Evolutionary conservation across 257 asterid genomes (phyloP).

Genomic region (Solanum raphanifolium): DNA sequence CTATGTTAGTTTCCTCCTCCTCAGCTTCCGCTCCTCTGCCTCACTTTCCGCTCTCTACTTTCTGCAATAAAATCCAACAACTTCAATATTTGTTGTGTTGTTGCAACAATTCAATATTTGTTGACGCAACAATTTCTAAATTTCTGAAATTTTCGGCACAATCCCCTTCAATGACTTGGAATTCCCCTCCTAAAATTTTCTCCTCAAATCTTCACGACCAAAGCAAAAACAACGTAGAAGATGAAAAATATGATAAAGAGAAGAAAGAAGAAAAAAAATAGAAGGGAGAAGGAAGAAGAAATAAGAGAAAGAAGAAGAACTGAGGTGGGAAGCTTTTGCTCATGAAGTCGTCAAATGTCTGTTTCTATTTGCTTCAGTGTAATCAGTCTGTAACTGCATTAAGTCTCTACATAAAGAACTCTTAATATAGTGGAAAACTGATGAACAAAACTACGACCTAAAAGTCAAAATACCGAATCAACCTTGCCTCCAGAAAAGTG

Average conservation of each 20-base stretch:
- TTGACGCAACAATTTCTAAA: background rate
- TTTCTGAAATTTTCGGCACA: background rate
- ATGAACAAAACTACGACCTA: background rate
- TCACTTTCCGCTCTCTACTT: background rate
- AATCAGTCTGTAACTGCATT: background rate
- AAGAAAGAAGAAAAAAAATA: no score
- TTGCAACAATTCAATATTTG: background rate
- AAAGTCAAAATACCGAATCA: background rate
- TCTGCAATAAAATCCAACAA: background rate
- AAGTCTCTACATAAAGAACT: background rate
- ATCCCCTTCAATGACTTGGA: background rate
- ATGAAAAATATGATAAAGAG: background rate
- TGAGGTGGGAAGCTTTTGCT: no score
- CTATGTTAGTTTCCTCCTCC: background rate
- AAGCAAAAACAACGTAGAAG: background rate
- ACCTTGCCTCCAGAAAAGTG: background rate
- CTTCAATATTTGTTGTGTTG: background rate
- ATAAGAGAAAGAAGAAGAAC: background rate
- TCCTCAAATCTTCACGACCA: background rate
- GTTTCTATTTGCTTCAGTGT: background rate
- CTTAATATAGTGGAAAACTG: background rate
- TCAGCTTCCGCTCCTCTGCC: background rate
- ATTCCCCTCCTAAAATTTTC: background rate
- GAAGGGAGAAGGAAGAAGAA: background rate
- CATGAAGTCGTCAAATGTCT: background rate